phyloP scores from a whole-genome alignment of 257 asterid species.

The Solanum peruvianum region DNA sequence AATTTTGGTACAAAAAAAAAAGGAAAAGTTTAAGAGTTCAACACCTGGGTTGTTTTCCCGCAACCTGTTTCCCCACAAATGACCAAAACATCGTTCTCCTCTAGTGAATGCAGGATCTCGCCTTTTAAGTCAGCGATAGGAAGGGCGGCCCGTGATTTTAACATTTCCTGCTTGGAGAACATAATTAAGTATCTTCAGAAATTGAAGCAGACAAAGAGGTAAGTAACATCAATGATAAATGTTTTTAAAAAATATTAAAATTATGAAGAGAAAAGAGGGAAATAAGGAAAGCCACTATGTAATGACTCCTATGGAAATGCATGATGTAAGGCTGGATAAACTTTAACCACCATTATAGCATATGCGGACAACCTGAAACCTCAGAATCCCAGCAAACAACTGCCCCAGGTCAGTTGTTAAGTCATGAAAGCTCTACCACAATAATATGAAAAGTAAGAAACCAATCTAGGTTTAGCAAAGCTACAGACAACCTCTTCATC shows the following conservation, averaged over 20 bases:
- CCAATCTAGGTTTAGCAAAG: background rate
- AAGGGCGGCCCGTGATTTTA: slow-evolving; percentile 63
- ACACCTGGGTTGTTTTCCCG: slow-evolving; percentile 98
- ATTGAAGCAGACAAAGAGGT: background rate
- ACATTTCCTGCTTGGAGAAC: slow-evolving; percentile 54
- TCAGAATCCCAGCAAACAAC: background rate
- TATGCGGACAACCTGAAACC: background rate
- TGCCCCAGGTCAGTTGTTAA: background rate
- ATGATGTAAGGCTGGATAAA: background rate
- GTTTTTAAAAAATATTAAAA: background rate
- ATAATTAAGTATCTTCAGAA: slow-evolving; percentile 5
- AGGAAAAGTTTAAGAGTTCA: slow-evolving; percentile 2
- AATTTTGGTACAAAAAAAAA: background rate
- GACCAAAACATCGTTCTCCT: slow-evolving; percentile 68
- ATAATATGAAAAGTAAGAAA: background rate
- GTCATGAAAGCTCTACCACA: background rate
- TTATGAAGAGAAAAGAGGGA: background rate
- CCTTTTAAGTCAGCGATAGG: slow-evolving; percentile 79
- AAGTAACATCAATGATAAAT: background rate
- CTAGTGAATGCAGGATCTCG: slow-evolving; percentile 54
- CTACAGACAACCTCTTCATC: background rate
- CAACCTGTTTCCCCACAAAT: slow-evolving; percentile 98
- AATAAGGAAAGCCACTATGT: background rate
- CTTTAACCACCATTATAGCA: background rate
- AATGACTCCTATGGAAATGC: background rate